Conservation (phyloP, 306 rosid species). For the Hippophae gyantsensis region DNA sequence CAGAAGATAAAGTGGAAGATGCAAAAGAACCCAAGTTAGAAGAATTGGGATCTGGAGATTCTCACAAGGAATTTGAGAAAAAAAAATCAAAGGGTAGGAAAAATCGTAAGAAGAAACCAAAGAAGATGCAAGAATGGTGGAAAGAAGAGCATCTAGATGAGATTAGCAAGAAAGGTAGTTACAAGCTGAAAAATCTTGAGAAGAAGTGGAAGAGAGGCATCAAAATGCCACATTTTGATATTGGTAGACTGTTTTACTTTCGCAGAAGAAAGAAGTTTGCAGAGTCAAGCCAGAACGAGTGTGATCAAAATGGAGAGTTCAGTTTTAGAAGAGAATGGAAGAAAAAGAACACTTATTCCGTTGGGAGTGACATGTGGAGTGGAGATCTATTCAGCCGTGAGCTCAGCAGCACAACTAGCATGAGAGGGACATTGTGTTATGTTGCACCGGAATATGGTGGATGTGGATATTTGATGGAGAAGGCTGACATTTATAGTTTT, state of each 20-base stretch:
- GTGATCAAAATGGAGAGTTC: conserved; percentile 65
- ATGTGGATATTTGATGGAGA: conserved; percentile 73
- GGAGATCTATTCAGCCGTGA: conserved; percentile 89
- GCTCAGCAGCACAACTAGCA: conserved; percentile 96
- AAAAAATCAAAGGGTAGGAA: conserved; percentile 45
- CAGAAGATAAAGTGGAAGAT: conserved; percentile 38
- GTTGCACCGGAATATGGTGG: conserved; percentile 93
- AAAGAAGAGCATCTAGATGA: conserved; percentile 86
- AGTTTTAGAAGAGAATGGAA: conserved; percentile 88
- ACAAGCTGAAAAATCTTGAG: conserved; percentile 37
- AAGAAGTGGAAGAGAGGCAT: conserved; percentile 59
- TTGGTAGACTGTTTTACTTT: conserved; percentile 53
- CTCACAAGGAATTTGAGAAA: conserved; percentile 28
- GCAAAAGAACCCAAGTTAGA: conserved; percentile 32
- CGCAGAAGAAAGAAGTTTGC: conserved; percentile 32
- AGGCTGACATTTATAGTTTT: conserved; percentile 84
- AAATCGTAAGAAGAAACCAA: conserved; percentile 47
- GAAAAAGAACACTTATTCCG: conserved; percentile 50
- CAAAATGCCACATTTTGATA: conserved; percentile 64
- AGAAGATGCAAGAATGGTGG: conserved; percentile 99
- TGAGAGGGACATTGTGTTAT: conserved; percentile 89
- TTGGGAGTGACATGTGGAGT: conserved; percentile 74
- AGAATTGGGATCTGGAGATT: conserved; percentile 24
- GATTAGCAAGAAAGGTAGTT: conserved; percentile 55
- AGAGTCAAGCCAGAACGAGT: conserved; percentile 33